phyloP scores from a whole-genome alignment of 2,329 filamentous ascomycete species.

The Aureobasidium vineae region DNA sequence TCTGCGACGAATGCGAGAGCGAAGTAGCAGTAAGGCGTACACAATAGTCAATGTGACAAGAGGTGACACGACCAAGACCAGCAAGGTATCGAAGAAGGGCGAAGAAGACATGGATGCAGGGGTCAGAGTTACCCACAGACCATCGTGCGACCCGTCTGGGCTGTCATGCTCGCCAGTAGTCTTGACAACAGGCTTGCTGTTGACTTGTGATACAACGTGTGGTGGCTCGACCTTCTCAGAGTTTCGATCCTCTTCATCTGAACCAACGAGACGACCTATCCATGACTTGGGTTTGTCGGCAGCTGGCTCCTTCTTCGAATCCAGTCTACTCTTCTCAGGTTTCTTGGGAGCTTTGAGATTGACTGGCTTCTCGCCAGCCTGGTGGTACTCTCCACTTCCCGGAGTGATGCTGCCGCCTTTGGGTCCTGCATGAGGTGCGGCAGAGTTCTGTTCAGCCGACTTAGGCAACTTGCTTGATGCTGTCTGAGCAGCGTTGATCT shows the following conservation, averaged over 20 bases:
- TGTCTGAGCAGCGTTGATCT: constrained; percentile 31
- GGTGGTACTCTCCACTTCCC: constrained; percentile 68
- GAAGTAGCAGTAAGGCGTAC: constrained; percentile 81
- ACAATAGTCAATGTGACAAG: constrained; percentile 90
- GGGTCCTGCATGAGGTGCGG: constrained; percentile 43
- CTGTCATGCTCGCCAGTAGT: constrained; percentile 7
- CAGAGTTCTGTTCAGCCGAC: constrained; percentile 36
- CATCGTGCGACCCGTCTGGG: constrained; percentile 55
- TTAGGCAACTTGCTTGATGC: constrained; percentile 34
- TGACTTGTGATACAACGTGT: constrained; percentile 14
- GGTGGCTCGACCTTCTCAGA: background rate
- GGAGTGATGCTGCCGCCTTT: constrained; percentile 68
- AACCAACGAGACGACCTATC: constrained; percentile 2
- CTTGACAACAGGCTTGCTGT: constrained; percentile 5
- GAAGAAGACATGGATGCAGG: constrained; percentile 83
- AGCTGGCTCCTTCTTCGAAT: background rate
- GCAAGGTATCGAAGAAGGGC: constrained; percentile 91
- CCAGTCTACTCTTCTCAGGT: constrained; percentile 25
- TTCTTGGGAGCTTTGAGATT: constrained; percentile 29
- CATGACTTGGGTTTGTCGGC: constrained; percentile 13
- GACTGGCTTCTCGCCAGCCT: constrained; percentile 17
- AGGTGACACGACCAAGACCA: constrained; percentile 95
- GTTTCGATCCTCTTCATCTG: background rate
- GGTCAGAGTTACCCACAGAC: constrained; percentile 94
- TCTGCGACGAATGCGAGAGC: constrained; percentile 82